Conservation (phyloP, 2,329 filamentous ascomycete species). For the Microcyclospora pomicola region DNA sequence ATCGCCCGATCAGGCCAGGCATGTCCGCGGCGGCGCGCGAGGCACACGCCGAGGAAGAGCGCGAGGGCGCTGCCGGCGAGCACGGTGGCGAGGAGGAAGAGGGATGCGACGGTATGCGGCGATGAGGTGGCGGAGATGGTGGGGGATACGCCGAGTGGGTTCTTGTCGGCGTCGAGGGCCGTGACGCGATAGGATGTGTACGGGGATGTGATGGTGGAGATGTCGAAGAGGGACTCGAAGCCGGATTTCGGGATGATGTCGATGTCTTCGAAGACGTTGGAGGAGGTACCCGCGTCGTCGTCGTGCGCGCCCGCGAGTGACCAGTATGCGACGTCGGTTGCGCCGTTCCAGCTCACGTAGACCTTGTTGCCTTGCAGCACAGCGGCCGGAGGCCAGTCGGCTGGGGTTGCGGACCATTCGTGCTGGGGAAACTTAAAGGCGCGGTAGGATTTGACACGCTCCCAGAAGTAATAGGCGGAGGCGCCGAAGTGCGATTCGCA, state of each 20-base stretch:
- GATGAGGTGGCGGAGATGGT: too few relatives aligned
- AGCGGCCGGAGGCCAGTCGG: constrained; percentile 11
- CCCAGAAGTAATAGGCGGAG: constrained; percentile 15
- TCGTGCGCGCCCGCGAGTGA: constrained; percentile 17
- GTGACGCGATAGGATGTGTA: constrained; percentile 7
- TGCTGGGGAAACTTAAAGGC: constrained; percentile 18
- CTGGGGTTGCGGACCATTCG: constrained; percentile 16
- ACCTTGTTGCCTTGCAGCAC: constrained; percentile 16
- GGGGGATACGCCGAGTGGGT: constrained; percentile 7
- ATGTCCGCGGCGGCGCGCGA: too few relatives aligned
- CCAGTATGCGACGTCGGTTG: constrained; percentile 34
- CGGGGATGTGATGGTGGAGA: constrained; percentile 1
- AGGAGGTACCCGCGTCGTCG: not conserved
- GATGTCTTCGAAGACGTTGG: constrained; percentile 1
- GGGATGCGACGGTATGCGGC: too few relatives aligned
- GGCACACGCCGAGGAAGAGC: too few relatives aligned
- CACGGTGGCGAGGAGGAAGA: too few relatives aligned
- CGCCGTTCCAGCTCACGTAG: constrained; percentile 42
- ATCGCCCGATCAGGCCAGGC: too few relatives aligned
- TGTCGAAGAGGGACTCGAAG: constrained; percentile 7
- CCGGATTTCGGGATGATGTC: constrained; percentile 4
- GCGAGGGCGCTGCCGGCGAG: too few relatives aligned
- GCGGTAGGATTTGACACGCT: constrained; percentile 25
- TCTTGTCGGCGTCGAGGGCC: constrained; percentile 8
- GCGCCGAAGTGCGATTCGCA: constrained; percentile 32